These are phyloP conservation scores for Torulaspora globosa DNA, from an alignment of 1,139 yeast species.

Conservation along the genomic window DNA sequence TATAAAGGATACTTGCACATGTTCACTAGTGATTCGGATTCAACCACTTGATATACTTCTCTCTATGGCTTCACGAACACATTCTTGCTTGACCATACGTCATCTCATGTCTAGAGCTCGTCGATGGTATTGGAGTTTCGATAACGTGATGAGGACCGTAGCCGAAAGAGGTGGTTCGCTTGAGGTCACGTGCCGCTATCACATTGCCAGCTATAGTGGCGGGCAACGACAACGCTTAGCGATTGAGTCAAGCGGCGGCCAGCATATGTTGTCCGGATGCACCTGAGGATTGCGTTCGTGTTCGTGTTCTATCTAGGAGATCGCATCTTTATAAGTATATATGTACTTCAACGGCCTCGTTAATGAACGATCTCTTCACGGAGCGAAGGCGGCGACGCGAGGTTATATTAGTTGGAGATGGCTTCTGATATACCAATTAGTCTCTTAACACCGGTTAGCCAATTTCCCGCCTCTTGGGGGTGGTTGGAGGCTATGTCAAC, in stretches of 20 bases:
- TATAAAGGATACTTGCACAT: conserved; percentile 5
- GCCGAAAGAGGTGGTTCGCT: neutral
- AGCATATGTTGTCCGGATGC: neutral
- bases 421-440: conserved; percentile 67
- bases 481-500: conserved; percentile 61
- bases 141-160: neutral
- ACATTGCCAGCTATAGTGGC: neutral
- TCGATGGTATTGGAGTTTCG: neutral
- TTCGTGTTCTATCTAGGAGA: neutral
- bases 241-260: neutral
- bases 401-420: conserved; percentile 20
- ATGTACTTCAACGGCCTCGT: neutral
- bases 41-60: neutral
- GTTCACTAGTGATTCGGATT: neutral
- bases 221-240: too few relatives aligned
- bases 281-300: too few relatives aligned
- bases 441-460: conserved; percentile 92
- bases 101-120: neutral
- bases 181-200: neutral
- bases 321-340: neutral
- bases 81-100: neutral
- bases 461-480: conserved; percentile 76
- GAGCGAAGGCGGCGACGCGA: neutral
- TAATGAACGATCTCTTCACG: neutral
- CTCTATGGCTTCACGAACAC: neutral